Conservation (phyloP, 352 stramenopile species). For the Globisporangium ultimum region DNA sequence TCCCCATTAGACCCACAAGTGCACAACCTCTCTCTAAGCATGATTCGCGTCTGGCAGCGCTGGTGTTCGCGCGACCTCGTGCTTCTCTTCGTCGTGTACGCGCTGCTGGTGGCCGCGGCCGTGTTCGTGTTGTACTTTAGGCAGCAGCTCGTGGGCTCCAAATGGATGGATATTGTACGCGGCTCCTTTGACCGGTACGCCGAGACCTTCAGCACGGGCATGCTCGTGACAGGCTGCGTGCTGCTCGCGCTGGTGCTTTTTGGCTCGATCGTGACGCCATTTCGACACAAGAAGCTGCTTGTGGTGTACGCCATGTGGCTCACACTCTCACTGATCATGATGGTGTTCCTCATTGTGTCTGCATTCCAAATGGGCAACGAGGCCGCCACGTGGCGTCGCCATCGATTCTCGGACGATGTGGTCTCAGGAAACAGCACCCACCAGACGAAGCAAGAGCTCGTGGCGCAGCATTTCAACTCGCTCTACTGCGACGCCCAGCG, state of each 20-base stretch:
- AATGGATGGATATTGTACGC: conserved; percentile 12
- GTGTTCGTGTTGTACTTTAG: conserved; percentile 4
- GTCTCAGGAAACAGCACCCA: not conserved
- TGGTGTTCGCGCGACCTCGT: conserved; percentile 14
- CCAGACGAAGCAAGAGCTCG: conserved; percentile 8
- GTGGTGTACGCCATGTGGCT: conserved; percentile 11
- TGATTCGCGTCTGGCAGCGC: conserved; percentile 1
- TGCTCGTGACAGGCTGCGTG: conserved; percentile 5
- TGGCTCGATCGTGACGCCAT: conserved; percentile 6
- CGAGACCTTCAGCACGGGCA: conserved; percentile 8
- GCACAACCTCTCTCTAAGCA: not conserved
- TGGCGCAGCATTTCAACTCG: conserved; percentile 11
- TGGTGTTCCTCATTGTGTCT: conserved; percentile 11
- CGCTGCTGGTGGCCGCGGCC: conserved; percentile 4
- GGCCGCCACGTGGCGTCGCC: not conserved
- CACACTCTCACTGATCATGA: conserved; percentile 5
- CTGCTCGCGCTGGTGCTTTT: conserved; percentile 7
- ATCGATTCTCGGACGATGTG: not conserved
- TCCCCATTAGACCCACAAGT: no score
- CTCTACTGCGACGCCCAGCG: conserved; percentile 14
- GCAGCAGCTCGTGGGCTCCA: conserved; percentile 5
- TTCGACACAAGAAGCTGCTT: conserved; percentile 11
- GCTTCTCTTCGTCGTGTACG: conserved; percentile 4
- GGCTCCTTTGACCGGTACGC: conserved; percentile 10
- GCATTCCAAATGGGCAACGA: conserved; percentile 12